A percentile compares a stretch with the other conserved stretches of the same genome.
phyloP scores from a whole-genome alignment of 768 basidiomycete genomes.

The Auriscalpium vulgare region DNA sequence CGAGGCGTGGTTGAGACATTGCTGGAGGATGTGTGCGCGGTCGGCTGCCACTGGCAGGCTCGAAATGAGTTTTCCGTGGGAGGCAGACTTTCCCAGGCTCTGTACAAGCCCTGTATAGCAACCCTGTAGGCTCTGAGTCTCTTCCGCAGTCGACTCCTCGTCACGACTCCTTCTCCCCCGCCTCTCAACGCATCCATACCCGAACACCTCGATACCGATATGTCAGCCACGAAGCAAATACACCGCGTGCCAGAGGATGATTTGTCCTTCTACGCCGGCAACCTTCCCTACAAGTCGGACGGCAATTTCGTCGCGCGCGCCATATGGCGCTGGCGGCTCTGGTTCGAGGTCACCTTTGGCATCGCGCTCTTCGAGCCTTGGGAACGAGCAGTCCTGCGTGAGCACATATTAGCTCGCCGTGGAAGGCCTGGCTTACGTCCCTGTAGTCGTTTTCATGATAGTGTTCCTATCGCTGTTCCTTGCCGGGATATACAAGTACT shows the following conservation, averaged over 20 bases:
- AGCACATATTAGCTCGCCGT: not conserved
- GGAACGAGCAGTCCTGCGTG: constrained; percentile 29
- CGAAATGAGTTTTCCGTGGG: no score
- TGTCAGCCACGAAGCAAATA: no score
- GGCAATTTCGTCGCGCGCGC: constrained; percentile 14
- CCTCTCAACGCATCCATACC: no score
- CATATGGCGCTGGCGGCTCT: constrained; percentile 46
- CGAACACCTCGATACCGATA: no score
- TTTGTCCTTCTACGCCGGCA: not conserved
- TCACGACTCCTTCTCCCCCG: no score
- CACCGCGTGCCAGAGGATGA: no score
- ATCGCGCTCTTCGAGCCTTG: constrained; percentile 57
- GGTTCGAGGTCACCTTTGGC: constrained; percentile 53
- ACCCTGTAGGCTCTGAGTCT: no score
- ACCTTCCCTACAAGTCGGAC: constrained; percentile 21
- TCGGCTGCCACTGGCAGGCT: not conserved
- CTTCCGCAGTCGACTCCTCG: no score
- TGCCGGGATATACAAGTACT: constrained; percentile 45
- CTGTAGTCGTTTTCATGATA: constrained; percentile 22
- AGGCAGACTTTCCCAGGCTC: no score
- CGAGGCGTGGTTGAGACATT: constrained; percentile 60
- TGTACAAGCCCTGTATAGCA: no score
- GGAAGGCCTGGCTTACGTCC: not conserved
- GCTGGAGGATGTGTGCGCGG: not conserved
- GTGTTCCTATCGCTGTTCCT: constrained; percentile 35